Evolutionary conservation across 768 basidiomycete genomes (phyloP).

Genomic region (Russula griseocarnosa): DNA sequence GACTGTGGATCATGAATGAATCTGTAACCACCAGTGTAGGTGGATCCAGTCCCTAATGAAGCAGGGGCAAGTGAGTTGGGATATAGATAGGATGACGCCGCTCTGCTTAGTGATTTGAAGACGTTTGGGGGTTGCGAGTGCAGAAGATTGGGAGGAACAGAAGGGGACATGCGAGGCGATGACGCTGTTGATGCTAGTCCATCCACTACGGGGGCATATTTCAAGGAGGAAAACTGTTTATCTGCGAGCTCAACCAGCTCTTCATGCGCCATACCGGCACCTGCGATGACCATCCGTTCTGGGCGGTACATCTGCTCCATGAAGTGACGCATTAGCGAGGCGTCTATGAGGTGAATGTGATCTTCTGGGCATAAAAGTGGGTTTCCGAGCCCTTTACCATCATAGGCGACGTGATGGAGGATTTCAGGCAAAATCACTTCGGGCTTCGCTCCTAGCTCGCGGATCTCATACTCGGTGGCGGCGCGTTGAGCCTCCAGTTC

Average conservation of each 20-base stretch:
- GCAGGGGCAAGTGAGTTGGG: conserved; percentile 32
- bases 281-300: conserved; percentile 93
- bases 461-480: conserved; percentile 85
- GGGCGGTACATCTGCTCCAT: conserved; percentile 86
- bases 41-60: conserved; percentile 31
- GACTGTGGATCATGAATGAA: conserved; percentile 57
- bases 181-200: conserved; percentile 32
- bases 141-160: conserved; percentile 55
- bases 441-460: conserved; percentile 83
- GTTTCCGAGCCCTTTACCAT: conserved; percentile 77
- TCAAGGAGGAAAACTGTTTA: conserved; percentile 73
- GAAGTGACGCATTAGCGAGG: conserved; percentile 54
- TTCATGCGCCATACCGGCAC: conserved; percentile 87
- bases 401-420: conserved; percentile 82
- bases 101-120: conserved; percentile 67
- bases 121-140: conserved; percentile 47
- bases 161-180: conserved; percentile 31
- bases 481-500: conserved; percentile 83
- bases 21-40: conserved; percentile 82
- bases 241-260: conserved; percentile 82
- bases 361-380: conserved; percentile 85
- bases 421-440: conserved; percentile 92
- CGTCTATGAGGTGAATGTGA: conserved; percentile 64
- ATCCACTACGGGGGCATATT: conserved; percentile 33
- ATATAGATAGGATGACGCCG: conserved; percentile 71